These are phyloP conservation scores for Neofusicoccum kwambonambiense DNA, from an alignment of 2,329 filamentous ascomycete species.

Conservation along the genomic window DNA sequence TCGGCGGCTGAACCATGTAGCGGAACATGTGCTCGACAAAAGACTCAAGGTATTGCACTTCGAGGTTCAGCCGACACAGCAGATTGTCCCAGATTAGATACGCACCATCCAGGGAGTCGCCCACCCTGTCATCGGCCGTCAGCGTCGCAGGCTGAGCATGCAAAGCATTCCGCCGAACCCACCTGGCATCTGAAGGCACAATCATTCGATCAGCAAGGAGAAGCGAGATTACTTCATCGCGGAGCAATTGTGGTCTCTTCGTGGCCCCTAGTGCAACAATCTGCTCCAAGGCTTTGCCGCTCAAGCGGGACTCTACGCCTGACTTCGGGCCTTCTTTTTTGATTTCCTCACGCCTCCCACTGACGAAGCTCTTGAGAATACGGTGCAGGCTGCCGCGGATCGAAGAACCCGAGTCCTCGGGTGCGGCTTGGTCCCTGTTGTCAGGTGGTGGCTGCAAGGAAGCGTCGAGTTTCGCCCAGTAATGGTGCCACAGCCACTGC, in stretches of 20 bases:
- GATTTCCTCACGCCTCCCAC: conserved; percentile 12
- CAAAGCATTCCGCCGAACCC: neutral
- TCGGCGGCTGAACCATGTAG: conserved; percentile 29
- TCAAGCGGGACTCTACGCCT: conserved; percentile 9
- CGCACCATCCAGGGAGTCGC: conserved; percentile 25
- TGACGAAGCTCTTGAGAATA: conserved; percentile 13
- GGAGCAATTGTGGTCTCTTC: neutral
- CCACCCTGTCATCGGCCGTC: conserved; percentile 7
- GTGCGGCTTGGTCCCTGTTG: conserved; percentile 3
- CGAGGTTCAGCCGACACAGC: conserved; percentile 34
- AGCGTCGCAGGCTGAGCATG: conserved; percentile 12
- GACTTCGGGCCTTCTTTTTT: conserved; percentile 14
- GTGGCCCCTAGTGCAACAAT: neutral
- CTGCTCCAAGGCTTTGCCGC: neutral
- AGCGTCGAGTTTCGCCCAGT: conserved; percentile 64
- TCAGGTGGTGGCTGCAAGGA: conserved; percentile 11
- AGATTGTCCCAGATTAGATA: conserved; percentile 46
- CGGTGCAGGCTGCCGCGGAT: conserved; percentile 3
- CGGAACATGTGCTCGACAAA: conserved; percentile 43
- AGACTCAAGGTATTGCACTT: conserved; percentile 24
- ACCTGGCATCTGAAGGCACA: conserved; percentile 14
- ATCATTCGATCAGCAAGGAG: conserved; percentile 16
- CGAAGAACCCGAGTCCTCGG: neutral
- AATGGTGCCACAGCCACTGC: conserved; percentile 84
- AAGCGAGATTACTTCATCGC: conserved; percentile 13